Conservation (phyloP, 148 eudicot species). For the Persicaria tinctoria region DNA sequence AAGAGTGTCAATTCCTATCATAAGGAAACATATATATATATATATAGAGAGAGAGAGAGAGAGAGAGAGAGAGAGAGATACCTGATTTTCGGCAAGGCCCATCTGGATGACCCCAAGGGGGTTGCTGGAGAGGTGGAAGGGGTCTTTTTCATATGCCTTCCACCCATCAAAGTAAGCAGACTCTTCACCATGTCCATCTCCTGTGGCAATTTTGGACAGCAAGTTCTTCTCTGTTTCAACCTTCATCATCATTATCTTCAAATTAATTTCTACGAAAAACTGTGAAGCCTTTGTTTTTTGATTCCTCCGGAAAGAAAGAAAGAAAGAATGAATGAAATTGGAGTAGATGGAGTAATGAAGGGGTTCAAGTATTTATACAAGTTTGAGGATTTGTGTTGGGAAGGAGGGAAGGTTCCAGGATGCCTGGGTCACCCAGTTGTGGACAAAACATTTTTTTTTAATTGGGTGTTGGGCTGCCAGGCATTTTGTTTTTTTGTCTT, state of each 20-base stretch:
- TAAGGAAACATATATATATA: no score
- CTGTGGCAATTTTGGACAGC: slow-evolving; percentile 37
- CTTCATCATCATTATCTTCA: background rate
- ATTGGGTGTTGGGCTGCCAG: no score
- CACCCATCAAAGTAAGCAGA: slow-evolving; percentile 48
- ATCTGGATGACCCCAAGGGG: slow-evolving; percentile 47
- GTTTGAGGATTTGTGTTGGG: background rate
- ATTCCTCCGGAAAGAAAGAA: background rate
- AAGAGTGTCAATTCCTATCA: no score
- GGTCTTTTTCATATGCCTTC: slow-evolving; percentile 48
- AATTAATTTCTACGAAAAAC: background rate
- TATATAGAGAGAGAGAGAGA: no score
- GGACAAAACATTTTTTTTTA: no score
- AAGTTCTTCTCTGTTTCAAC: background rate
- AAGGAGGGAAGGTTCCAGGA: background rate
- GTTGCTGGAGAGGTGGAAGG: slow-evolving; percentile 27
- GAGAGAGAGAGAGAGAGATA: slow-evolving; percentile 6
- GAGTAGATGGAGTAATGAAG: background rate
- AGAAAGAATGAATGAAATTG: background rate
- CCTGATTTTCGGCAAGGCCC: slow-evolving; percentile 54
- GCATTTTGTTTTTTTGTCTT: no score
- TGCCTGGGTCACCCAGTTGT: background rate
- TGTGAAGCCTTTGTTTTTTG: background rate
- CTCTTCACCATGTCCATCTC: slow-evolving; percentile 43
- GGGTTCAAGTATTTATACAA: background rate